Base-by-base conservation (phyloP, 2,329 filamentous ascomycete genomes). In the Anisogramma anomala region DNA sequence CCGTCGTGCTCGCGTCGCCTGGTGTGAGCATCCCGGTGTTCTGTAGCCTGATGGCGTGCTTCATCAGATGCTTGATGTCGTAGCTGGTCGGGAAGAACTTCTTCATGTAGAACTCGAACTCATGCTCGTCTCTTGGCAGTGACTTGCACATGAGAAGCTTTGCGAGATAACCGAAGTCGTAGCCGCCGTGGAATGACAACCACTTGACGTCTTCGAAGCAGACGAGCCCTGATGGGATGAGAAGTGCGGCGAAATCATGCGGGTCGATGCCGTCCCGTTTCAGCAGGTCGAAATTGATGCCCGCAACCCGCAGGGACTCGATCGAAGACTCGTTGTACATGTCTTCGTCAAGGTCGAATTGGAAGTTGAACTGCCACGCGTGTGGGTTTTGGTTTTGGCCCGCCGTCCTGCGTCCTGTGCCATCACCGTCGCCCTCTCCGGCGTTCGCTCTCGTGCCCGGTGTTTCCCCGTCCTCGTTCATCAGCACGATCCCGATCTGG, bases 291-390 rank as follows among this genome's bases (percentile, higher is more conserved):
- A 98, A 95, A 59, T 96, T 86, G 47, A 95, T 88, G n/a, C 91
- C 91, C 2, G 86, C 85, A 54, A 85, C 82, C 52, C 86, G 81
- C 15, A 96, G 73, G 52, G 94, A 86, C 50, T 91, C 83, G 51
- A 95, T 95, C 13, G 87, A 95, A 43, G 87, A 83, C 58, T 94
- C 83, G 49, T 93, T 91, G 64, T 93, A 96, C 91, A 98, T 98
- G 63, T 98, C 91, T 28, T 89, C 79, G 51, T 91, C 84, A 8
- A 95, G 71, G 1, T 86, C 91, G 62, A 96, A 98, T 53, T 88
- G 82, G 65, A 98, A 98, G 69, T 98, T 96, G 72, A 98, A 98
- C 53, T 95, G 89, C 91, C 91, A 98, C 14, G 89, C 93, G 57
- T 84, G 93, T 13, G 85, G 89, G 45, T 86, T 79, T 36, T 74